Evolutionary conservation across 1,139 yeast species (phyloP).

Genomic region (Saccharomyces pastorianus): DNA sequence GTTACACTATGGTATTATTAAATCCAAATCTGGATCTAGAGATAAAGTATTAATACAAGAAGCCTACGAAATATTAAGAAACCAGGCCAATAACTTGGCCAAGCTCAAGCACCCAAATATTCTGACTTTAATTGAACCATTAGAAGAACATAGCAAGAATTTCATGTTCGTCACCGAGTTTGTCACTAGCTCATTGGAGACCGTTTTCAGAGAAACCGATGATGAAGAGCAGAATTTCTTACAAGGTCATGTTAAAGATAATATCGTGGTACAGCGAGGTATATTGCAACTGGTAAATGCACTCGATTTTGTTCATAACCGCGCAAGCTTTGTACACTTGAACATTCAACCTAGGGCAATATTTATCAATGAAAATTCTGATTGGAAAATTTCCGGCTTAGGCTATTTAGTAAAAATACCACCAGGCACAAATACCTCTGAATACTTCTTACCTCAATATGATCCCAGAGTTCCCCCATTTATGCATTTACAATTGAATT

Average conservation of each 20-base stretch:
- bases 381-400: conserved; percentile 86
- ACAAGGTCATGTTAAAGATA: conserved; percentile 39
- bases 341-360: conserved; percentile 74
- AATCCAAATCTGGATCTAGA: conserved; percentile 29
- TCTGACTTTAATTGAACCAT: conserved; percentile 71
- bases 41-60: conserved; percentile 33
- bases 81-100: conserved; percentile 62
- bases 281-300: conserved; percentile 71
- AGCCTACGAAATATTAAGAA: conserved; percentile 41
- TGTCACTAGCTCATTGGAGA: conserved; percentile 51
- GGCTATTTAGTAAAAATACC: conserved; percentile 38
- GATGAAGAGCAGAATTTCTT: conserved; percentile 24
- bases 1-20: conserved; percentile 43
- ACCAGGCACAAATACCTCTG: conserved; percentile 37
- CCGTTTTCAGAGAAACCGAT: conserved; percentile 32
- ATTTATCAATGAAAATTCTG: conserved; percentile 74
- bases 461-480: conserved; percentile 70
- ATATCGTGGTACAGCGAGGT: conserved; percentile 76
- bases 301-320: conserved; percentile 69
- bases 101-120: conserved; percentile 84
- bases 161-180: conserved; percentile 81
- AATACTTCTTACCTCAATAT: conserved; percentile 34
- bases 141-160: conserved; percentile 76
- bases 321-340: conserved; percentile 67
- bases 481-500: conserved; percentile 64